Evolutionary conservation across 768 basidiomycete genomes (phyloP).

Genomic region (Suillus subalutaceus): DNA sequence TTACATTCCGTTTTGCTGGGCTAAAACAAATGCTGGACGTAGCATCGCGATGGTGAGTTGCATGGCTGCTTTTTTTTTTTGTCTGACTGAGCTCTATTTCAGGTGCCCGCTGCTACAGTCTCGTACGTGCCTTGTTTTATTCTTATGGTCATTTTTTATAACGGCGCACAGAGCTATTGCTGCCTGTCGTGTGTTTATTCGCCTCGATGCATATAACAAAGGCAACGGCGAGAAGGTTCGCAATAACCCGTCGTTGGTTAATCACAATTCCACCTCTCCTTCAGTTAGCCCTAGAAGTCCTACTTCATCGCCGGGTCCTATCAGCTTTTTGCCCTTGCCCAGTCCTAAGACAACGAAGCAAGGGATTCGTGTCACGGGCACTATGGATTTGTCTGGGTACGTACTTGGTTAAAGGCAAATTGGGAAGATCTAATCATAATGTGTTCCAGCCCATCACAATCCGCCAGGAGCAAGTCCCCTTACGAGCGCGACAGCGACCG

Average conservation of each 20-base stretch:
- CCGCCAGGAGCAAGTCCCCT: background rate
- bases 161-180: conserved; percentile 46
- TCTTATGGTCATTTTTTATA: conserved; percentile 9
- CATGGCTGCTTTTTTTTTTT: conserved; percentile 16
- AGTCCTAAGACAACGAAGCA: conserved; percentile 4
- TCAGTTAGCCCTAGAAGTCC: background rate
- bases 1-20: background rate
- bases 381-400: conserved; percentile 57
- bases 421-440: background rate
- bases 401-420: background rate
- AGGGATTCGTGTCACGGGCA: conserved; percentile 58
- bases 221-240: background rate
- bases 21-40: conserved; percentile 4
- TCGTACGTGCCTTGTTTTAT: conserved; percentile 45
- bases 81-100: conserved; percentile 5
- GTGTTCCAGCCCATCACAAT: background rate
- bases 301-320: background rate
- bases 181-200: conserved; percentile 69
- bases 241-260: conserved; percentile 4
- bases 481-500: background rate
- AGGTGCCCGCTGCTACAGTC: conserved; percentile 68
- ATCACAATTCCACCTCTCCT: conserved; percentile 4
- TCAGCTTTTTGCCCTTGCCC: conserved; percentile 19
- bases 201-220: conserved; percentile 58
- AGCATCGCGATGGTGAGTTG: conserved; percentile 55